Evolutionary conservation across 345 rosid species (phyloP).

Genomic region (Citrus australasica): DNA sequence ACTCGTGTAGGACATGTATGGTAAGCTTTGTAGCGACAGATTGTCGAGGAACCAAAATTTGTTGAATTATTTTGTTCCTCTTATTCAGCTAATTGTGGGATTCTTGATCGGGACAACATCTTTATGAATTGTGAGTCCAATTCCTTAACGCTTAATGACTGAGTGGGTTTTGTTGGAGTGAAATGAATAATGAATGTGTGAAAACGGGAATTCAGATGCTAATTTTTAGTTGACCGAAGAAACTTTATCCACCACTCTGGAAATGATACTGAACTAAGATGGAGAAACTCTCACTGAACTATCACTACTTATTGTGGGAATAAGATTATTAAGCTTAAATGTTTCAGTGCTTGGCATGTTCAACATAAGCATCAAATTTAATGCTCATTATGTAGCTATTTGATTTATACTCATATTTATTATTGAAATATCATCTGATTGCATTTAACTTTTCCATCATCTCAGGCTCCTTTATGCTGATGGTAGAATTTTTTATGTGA

Average conservation of each 20-base stretch:
- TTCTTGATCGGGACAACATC: not conserved
- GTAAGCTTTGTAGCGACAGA: not conserved
- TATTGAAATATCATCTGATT: not conserved
- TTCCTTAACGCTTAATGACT: not conserved
- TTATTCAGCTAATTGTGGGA: not conserved
- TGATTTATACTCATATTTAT: not conserved
- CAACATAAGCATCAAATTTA: not conserved
- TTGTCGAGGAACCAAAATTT: not conserved
- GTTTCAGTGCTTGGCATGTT: not conserved
- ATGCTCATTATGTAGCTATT: not conserved
- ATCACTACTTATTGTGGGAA: not conserved
- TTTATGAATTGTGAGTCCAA: not conserved
- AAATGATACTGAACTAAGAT: not conserved
- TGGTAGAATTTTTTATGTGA: slow-evolving; percentile 13
- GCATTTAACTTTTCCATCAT: slow-evolving; percentile 8
- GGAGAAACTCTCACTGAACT: not conserved
- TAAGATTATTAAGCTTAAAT: not conserved
- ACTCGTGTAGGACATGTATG: not conserved
- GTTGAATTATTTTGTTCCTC: not conserved
- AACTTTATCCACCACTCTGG: not conserved
- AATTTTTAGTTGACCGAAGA: not conserved
- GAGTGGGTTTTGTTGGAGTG: not conserved
- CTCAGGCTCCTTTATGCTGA: slow-evolving; percentile 20
- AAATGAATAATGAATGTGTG: not conserved
- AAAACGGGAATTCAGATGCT: not conserved